A percentile compares a stretch with the other conserved stretches of the same genome.
Conservation (phyloP, 192 early-diverging fungal genomes). For the Backusella morwellensis region DNA sequence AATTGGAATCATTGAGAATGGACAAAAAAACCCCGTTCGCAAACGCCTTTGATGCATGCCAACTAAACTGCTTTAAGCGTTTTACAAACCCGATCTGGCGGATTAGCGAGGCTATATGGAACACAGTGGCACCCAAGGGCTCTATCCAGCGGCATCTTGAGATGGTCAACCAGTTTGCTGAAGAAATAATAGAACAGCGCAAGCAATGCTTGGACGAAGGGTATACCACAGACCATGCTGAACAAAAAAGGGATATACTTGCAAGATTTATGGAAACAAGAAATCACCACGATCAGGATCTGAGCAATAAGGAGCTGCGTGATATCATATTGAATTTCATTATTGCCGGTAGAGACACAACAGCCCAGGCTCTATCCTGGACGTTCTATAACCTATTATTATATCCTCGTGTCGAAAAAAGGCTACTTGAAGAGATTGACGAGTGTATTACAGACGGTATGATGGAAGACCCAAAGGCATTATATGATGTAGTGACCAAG, state of each 20-base stretch:
- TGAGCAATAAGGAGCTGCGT: slow-evolving; percentile 21
- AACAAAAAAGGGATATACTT: slow-evolving; percentile 17
- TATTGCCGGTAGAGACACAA: slow-evolving; percentile 40
- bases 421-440: slow-evolving; percentile 37
- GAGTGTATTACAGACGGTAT: slow-evolving; percentile 16
- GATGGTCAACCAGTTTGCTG: slow-evolving; percentile 22
- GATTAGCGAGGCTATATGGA: neutral
- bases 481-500: slow-evolving; percentile 27
- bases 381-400: slow-evolving; percentile 39
- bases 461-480: slow-evolving; percentile 10
- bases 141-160: slow-evolving; percentile 13
- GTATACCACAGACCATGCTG: neutral
- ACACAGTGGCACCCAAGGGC: neutral
- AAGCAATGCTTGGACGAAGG: neutral
- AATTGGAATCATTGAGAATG: slow-evolving; percentile 37
- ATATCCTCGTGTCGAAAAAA: slow-evolving; percentile 38
- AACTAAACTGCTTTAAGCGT: slow-evolving; percentile 23
- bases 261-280: slow-evolving; percentile 26
- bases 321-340: slow-evolving; percentile 31
- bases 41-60: slow-evolving; percentile 44
- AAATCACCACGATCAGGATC: neutral
- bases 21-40: slow-evolving; percentile 43
- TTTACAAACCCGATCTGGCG: slow-evolving; percentile 10
- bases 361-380: slow-evolving; percentile 47
- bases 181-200: slow-evolving; percentile 18